These are phyloP conservation scores for Lasiosphaeriaceae sp. DNA, from an alignment of 495 filamentous ascomycete genomes.

Conservation along the genomic window DNA sequence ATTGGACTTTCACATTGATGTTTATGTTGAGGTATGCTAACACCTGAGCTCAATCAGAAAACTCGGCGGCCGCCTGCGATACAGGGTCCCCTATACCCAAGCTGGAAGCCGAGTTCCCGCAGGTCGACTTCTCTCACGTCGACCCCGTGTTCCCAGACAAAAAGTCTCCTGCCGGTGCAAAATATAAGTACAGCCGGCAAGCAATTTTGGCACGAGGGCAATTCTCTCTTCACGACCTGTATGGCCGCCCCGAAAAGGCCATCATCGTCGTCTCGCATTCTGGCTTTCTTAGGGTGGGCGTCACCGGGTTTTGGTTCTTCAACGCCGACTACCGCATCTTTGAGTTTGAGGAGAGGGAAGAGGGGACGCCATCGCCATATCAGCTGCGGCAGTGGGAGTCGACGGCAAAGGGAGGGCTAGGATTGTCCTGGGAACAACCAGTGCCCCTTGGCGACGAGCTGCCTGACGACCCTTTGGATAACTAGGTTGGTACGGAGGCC, in stretches of 20 bases:
- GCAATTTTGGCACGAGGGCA: slow-evolving; percentile 49
- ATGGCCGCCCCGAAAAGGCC: slow-evolving; percentile 53
- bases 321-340: slow-evolving; percentile 64
- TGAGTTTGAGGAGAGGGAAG: slow-evolving; percentile 42
- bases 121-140: slow-evolving; percentile 49
- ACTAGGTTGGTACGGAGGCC: no score
- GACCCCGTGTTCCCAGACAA: slow-evolving; percentile 57
- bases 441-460: not conserved
- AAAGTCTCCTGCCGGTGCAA: slow-evolving; percentile 34
- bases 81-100: slow-evolving; percentile 42
- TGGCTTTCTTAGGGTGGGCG: slow-evolving; percentile 48
- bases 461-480: not conserved
- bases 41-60: slow-evolving; percentile 37
- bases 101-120: slow-evolving; percentile 46
- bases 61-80: slow-evolving; percentile 54
- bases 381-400: slow-evolving; percentile 33
- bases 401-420: slow-evolving; percentile 12
- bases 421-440: not conserved
- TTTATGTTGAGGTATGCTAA: not conserved
- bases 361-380: slow-evolving; percentile 22
- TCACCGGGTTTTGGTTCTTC: slow-evolving; percentile 44
- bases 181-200: slow-evolving; percentile 44
- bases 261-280: slow-evolving; percentile 60
- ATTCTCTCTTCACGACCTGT: slow-evolving; percentile 42
- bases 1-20: not conserved